Evolutionary conservation across 805 yeast species (phyloP).

Genomic region (Candida ovalis): DNA sequence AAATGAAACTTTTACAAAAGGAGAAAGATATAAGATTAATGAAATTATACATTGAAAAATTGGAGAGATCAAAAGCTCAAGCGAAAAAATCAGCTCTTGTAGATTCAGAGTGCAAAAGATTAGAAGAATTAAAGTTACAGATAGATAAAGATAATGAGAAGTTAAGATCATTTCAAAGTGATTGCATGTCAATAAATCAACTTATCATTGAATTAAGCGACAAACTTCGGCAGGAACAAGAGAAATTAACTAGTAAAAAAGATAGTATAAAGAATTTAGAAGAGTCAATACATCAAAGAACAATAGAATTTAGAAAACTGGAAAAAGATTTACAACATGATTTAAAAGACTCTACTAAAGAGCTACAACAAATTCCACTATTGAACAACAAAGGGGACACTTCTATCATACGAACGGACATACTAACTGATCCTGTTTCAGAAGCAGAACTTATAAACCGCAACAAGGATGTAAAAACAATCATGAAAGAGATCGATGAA

Average conservation of each 20-base stretch:
- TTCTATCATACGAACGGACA: no score
- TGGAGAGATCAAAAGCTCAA: background rate
- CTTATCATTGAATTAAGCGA: background rate
- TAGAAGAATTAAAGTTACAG: background rate
- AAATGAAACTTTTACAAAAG: background rate
- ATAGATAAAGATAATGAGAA: background rate
- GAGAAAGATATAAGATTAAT: slow-evolving; percentile 1
- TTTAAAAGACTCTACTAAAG: background rate
- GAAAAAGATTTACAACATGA: background rate
- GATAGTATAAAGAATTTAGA: background rate
- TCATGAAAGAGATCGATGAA: background rate
- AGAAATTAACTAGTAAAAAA: background rate
- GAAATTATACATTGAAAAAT: background rate
- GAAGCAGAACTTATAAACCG: background rate
- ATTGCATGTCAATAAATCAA: background rate
- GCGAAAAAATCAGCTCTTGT: background rate
- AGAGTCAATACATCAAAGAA: background rate
- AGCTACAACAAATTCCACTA: background rate
- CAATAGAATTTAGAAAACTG: background rate
- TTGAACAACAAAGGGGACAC: background rate
- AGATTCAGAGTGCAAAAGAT: background rate
- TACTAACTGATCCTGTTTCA: no score
- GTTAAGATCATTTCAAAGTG: background rate
- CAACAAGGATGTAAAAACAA: background rate
- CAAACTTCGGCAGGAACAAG: background rate